phyloP scores from a whole-genome alignment of 208 protist genomes.

The Phytomonas sp. region DNA sequence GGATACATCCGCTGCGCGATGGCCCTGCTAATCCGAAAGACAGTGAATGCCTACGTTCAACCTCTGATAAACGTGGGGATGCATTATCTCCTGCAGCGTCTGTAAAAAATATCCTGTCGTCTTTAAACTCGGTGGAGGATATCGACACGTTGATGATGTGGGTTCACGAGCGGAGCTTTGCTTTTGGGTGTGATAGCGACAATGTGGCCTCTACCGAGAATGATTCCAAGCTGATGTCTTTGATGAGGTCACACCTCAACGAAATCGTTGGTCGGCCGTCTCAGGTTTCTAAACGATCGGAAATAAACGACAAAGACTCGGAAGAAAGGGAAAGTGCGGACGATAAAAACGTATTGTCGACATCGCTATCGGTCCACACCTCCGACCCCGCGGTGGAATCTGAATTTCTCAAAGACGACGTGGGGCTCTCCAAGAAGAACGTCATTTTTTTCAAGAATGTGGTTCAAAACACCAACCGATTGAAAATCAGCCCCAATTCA shows the following conservation, averaged over 20 bases:
- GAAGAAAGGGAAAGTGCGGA: neutral
- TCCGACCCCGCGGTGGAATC: neutral
- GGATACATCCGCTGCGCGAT: neutral
- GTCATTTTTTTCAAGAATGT: neutral
- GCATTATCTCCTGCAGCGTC: neutral
- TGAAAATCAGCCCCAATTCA: neutral
- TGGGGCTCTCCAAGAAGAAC: neutral
- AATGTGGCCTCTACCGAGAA: neutral
- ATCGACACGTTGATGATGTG: neutral
- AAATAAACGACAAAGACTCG: neutral
- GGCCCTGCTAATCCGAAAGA: neutral
- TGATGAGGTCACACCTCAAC: neutral
- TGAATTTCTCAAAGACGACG: neutral
- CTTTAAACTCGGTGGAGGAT: neutral
- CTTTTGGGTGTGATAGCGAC: neutral
- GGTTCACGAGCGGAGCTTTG: neutral
- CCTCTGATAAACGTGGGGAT: neutral
- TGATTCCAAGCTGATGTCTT: neutral
- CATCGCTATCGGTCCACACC: neutral
- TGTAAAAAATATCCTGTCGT: neutral
- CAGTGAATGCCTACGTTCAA: neutral
- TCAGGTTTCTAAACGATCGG: neutral
- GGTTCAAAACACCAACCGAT: neutral
- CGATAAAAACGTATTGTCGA: neutral
- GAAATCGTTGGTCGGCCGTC: neutral